These are phyloP conservation scores for Cicer bijugum DNA, from an alignment of 306 rosid species.

Conservation along the genomic window DNA sequence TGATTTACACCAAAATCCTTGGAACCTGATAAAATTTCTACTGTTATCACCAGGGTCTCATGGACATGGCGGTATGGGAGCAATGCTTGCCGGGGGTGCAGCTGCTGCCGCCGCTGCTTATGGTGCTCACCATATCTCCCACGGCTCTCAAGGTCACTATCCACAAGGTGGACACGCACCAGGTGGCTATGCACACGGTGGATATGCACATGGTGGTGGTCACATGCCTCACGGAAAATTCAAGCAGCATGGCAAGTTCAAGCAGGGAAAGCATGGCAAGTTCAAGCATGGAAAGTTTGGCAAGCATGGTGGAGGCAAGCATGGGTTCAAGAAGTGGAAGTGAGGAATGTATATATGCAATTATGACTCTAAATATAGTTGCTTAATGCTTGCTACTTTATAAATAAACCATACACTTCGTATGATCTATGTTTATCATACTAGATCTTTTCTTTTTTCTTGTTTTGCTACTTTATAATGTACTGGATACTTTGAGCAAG, in stretches of 20 bases:
- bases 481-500: conserved; percentile 1
- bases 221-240: conserved; percentile 48
- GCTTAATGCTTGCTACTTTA: conserved; percentile 38
- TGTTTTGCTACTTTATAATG: neutral
- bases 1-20: neutral
- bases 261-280: conserved; percentile 49
- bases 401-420: conserved; percentile 51
- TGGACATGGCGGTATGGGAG: conserved; percentile 64
- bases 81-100: conserved; percentile 82
- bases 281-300: conserved; percentile 52
- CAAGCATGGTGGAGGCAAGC: conserved; percentile 48
- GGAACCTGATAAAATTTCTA: conserved; percentile 42
- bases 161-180: neutral
- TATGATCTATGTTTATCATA: conserved; percentile 28
- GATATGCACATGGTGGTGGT: conserved; percentile 21
- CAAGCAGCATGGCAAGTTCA: conserved; percentile 45
- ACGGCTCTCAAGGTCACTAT: conserved; percentile 6
- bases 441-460: neutral
- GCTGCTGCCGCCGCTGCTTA: conserved; percentile 80
- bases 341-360: conserved; percentile 35
- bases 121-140: conserved; percentile 56
- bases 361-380: conserved; percentile 15
- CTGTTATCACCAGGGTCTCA: conserved; percentile 45
- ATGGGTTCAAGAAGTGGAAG: conserved; percentile 58
- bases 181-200: conserved; percentile 29